Base-by-base conservation (phyloP, 768 basidiomycete species). In the Tricholomella constricta region DNA sequence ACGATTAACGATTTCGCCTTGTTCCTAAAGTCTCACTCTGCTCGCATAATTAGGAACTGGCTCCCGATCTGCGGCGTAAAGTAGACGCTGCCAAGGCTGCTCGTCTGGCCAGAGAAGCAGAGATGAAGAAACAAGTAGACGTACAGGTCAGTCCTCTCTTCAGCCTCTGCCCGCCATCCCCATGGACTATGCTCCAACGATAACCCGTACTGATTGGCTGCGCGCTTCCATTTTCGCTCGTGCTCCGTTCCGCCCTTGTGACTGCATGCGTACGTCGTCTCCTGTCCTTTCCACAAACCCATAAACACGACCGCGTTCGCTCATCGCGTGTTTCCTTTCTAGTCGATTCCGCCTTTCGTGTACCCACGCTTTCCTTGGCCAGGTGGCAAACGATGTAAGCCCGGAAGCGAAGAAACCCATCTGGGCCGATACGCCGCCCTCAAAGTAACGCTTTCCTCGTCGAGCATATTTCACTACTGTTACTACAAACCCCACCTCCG, bases 61-160 rank as follows among this genome's bases (percentile, higher is more conserved):
- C 86, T 19, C 86, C 86, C 56, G 84, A 85, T 70, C 66, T 87
- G 55, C 78, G 76, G 58, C 77, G 80, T 42, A 81, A 80, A 59
- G 86, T 88, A 15, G 86, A 88, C 59, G 79, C 79, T 2, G 73
- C 77, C 51, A 78, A 82, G 31, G 77, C 77, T 14, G 69, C 78
- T 7, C 77, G 86, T 26, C 58, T 78, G 10, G 76, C 78, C 3
- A 73, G 78, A 64, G 86, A 86, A 70, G 72, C 72, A 43, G 79
- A 78, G 52, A 74, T 77, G 63, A 77, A 76, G 63, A 77, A 75
- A 60, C 79, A 80, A 61, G 71, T 76, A 6, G 72, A 77, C 51
- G 77, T 75, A 4, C 81, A 83, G 79, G 84, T 79, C 48, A 65
- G 78, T 54, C 51, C 26, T 34, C 9, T 42, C 44, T 23, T 43